Evolutionary conservation across 805 yeast species (phyloP), one percentile per base, ranked within the genome.

Genomic region (Candida verbasci): DNA sequence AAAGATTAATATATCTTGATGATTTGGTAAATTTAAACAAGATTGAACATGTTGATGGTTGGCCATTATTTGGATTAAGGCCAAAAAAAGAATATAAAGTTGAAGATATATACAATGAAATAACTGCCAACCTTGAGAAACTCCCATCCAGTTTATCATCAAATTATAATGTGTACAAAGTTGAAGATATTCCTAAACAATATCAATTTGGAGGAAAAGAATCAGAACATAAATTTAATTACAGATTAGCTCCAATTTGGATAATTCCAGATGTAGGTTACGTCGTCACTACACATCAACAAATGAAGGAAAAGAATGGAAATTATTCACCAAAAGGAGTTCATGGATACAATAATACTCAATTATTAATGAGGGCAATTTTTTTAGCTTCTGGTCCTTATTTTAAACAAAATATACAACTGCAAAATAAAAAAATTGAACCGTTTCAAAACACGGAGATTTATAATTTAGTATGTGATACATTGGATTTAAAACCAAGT

Each of bases 211-310:
- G 86, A 15, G 64, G 58, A 30, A 45, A 41, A 14, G 1, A 26
- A 1, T 12, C 42, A 6, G 54, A 46, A 15, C 71, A 65, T 43
- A 47, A 48, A 34, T 82, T 68, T 51, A 65, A 72, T 39, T 66
- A 76, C 31, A 69, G 96, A 42, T 64, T 87, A 15, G 94, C 96
- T 0, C 95, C 95, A 1, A 57, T 89, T 20, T 86, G 96, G 91
- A 55, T 89, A 3, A 65, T 89, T 2, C 96, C 96, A 0, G 74
- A 80, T 24, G 78, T 85, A 5, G 96, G 96, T 0, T 89, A 82
- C 60, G 71, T 84, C 0, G 57, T 88, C 11, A 72, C 86, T 2
- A 84, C 88, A 0, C 72, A 69, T 38, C 68, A 68, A 14, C 72
- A 72, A 40, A 75, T 78, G 73, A 69, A 70, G 17, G 64, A 64